Conservation (phyloP, 2,329 filamentous ascomycete genomes). For the Arthroderma sp. region DNA sequence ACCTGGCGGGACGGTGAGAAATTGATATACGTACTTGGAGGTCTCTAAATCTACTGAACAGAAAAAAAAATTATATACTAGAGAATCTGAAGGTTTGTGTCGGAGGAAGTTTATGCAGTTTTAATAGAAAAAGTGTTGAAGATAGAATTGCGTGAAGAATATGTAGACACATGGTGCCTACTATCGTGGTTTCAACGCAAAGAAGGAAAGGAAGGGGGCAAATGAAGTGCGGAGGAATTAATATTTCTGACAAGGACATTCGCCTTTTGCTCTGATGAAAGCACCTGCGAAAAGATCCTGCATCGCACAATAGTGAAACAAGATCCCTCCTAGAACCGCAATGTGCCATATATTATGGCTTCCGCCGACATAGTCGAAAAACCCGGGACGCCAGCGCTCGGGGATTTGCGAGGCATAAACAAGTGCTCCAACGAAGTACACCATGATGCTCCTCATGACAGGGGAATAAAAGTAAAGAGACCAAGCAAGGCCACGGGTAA, state of each 20-base stretch:
- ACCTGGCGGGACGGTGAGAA: too few relatives aligned
- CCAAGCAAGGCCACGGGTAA: conserved; percentile 64
- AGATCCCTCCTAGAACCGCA: conserved; percentile 82
- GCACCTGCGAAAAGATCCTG: conserved; percentile 78
- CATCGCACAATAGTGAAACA: conserved; percentile 97
- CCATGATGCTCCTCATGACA: conserved; percentile 69
- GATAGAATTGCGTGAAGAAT: too few relatives aligned
- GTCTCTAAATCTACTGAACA: too few relatives aligned
- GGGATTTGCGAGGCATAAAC: conserved; percentile 88
- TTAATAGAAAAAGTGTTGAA: too few relatives aligned
- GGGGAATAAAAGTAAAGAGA: conserved; percentile 83
- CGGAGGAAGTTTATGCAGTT: too few relatives aligned
- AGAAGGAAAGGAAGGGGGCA: not conserved
- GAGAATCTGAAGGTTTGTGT: too few relatives aligned
- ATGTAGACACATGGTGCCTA: too few relatives aligned
- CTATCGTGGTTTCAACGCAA: not conserved
- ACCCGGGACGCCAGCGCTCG: conserved; percentile 81
- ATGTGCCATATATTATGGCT: conserved; percentile 98
- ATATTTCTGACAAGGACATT: conserved; percentile 16
- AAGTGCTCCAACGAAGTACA: conserved; percentile 73
- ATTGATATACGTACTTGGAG: too few relatives aligned
- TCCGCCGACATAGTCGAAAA: conserved; percentile 89
- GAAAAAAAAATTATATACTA: too few relatives aligned
- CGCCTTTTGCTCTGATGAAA: conserved; percentile 51
- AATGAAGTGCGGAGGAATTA: not conserved